These are phyloP conservation scores for Trichophyton schoenleinii DNA, from an alignment of 2,329 filamentous ascomycete species.

Conservation along the genomic window DNA sequence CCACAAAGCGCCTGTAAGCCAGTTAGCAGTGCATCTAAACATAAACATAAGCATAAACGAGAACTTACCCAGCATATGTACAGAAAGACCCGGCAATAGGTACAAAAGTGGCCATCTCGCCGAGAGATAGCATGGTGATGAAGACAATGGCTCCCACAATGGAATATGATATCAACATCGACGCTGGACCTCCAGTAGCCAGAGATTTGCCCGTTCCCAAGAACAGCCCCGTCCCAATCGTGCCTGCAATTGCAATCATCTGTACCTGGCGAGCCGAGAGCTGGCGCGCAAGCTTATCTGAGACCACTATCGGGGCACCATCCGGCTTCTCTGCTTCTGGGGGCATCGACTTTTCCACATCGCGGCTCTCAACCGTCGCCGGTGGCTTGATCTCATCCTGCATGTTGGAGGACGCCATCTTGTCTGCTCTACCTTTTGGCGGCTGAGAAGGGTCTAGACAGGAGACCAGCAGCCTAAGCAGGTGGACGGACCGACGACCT, in stretches of 20 bases:
- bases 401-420: not conserved
- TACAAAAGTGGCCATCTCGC: slow-evolving; percentile 49
- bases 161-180: slow-evolving; percentile 45
- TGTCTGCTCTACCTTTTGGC: not conserved
- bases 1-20: slow-evolving; percentile 28
- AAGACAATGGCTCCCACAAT: slow-evolving; percentile 48
- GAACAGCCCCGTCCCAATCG: slow-evolving; percentile 45
- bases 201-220: slow-evolving; percentile 50
- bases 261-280: slow-evolving; percentile 52
- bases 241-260: slow-evolving; percentile 48
- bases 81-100: slow-evolving; percentile 45
- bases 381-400: not conserved
- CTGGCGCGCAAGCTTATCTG: slow-evolving; percentile 42
- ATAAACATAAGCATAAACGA: not conserved
- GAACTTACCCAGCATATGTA: slow-evolving; percentile 40
- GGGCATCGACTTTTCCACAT: slow-evolving; percentile 11
- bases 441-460: not conserved
- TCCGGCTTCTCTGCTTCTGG: not conserved
- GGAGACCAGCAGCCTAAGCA: not conserved
- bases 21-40: not conserved
- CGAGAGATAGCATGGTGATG: slow-evolving; percentile 46
- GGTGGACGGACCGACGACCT: not conserved
- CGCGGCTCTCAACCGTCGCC: not conserved
- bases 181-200: slow-evolving; percentile 47
- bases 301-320: slow-evolving; percentile 13